These are phyloP conservation scores for Arctium lappa DNA, from an alignment of 129 eudicot species.

Conservation along the genomic window DNA sequence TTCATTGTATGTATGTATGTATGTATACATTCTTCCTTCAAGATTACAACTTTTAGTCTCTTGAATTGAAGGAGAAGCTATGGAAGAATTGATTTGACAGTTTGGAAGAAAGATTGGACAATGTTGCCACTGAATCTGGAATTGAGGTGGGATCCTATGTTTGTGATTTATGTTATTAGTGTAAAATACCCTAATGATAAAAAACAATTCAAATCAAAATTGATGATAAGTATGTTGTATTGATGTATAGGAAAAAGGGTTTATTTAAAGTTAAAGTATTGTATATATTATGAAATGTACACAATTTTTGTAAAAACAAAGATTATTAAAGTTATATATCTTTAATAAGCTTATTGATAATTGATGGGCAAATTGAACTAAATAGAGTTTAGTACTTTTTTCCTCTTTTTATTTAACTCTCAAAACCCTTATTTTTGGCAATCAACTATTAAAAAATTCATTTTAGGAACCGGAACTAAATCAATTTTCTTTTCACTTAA, in stretches of 20 bases:
- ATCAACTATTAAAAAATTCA: not conserved
- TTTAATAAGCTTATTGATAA: too few species aligned
- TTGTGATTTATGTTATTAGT: not conserved
- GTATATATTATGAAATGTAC: not conserved
- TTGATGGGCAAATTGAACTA: not conserved
- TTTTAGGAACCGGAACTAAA: not conserved
- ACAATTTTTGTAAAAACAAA: not conserved
- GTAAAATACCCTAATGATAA: not conserved
- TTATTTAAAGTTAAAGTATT: not conserved
- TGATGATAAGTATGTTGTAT: too few species aligned
- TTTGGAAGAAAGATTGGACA: not conserved
- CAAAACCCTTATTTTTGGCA: not conserved
- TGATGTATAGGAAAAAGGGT: not conserved
- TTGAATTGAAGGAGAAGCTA: not conserved
- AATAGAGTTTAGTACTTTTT: not conserved
- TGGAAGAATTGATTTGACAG: not conserved
- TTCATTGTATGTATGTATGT: not conserved
- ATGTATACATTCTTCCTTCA: conserved; percentile 7
- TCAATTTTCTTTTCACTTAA: too few species aligned
- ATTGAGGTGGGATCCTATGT: not conserved
- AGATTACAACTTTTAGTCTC: conserved; percentile 5
- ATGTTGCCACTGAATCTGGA: not conserved
- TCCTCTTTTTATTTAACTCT: too few species aligned
- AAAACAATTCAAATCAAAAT: too few species aligned
- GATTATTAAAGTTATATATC: too few species aligned